phyloP scores from a whole-genome alignment of 805 yeast species.

The Suhomyces emberorum region DNA sequence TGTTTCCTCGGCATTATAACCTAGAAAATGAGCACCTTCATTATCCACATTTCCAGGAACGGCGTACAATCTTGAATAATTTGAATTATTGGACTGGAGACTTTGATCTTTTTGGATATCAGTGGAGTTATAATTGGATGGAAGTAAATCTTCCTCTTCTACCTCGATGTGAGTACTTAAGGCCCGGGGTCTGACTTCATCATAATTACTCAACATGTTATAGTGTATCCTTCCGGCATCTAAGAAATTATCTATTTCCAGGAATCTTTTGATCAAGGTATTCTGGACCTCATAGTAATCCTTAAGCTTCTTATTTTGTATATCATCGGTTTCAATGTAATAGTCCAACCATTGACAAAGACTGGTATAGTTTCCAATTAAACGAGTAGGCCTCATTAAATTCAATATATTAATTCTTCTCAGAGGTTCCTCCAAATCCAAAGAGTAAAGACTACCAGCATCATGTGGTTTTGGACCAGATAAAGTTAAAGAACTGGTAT shows the following conservation, averaged over 20 bases:
- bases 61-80: slow-evolving; percentile 31
- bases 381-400: slow-evolving; percentile 28
- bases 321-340: slow-evolving; percentile 11
- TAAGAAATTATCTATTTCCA: slow-evolving; percentile 59
- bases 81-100: slow-evolving; percentile 14
- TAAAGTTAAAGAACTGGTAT: slow-evolving; percentile 4
- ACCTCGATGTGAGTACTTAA: slow-evolving; percentile 18
- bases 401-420: slow-evolving; percentile 21
- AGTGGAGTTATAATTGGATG: slow-evolving; percentile 1
- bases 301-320: slow-evolving; percentile 21
- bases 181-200: slow-evolving; percentile 24
- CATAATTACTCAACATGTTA: slow-evolving; percentile 61
- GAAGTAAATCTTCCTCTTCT: slow-evolving; percentile 11
- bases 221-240: slow-evolving; percentile 66
- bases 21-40: slow-evolving; percentile 56
- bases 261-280: slow-evolving; percentile 51
- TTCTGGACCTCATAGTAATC: slow-evolving; percentile 58
- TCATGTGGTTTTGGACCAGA: slow-evolving; percentile 6
- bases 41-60: slow-evolving; percentile 61
- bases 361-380: slow-evolving; percentile 30
- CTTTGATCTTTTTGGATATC: slow-evolving; percentile 3
- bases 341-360: slow-evolving; percentile 32
- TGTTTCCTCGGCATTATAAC: slow-evolving; percentile 43
- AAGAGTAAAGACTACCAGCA: slow-evolving; percentile 11
- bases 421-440: slow-evolving; percentile 21